phyloP scores from a whole-genome alignment of 2,329 filamentous ascomycete species.

The Paracamarosporium sp. region DNA sequence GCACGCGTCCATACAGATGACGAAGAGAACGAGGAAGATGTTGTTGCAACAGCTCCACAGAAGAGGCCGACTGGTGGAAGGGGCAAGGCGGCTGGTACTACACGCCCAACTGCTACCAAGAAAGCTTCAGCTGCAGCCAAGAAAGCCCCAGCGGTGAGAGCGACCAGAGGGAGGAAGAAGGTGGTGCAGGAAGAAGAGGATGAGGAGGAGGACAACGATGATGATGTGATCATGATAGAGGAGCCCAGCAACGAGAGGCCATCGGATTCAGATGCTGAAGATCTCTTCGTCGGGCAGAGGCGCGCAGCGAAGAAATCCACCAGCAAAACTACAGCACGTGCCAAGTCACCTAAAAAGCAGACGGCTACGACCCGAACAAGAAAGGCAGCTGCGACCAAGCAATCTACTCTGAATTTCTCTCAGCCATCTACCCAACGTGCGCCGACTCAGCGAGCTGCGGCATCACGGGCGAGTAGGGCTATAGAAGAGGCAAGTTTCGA shows the following conservation, averaged over 20 bases:
- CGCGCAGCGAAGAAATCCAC: conserved; percentile 26
- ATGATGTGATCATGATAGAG: conserved; percentile 52
- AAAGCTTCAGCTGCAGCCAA: conserved; percentile 43
- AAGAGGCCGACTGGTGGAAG: conserved; percentile 55
- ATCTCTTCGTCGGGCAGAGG: conserved; percentile 48
- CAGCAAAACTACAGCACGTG: conserved; percentile 23
- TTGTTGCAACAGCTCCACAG: conserved; percentile 37
- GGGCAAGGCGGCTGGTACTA: conserved; percentile 49
- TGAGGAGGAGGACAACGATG: conserved; percentile 45
- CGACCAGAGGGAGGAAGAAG: conserved; percentile 49
- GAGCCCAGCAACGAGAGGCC: conserved; percentile 49
- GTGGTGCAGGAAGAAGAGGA: conserved; percentile 52
- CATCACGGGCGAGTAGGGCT: conserved; percentile 35
- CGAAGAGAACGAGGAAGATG: conserved; percentile 53
- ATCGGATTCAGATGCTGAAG: conserved; percentile 51
- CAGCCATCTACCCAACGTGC: conserved; percentile 45
- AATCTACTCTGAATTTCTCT: conserved; percentile 52
- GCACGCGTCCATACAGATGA: conserved; percentile 64
- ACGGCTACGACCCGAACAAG: conserved; percentile 24
- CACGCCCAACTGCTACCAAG: conserved; percentile 37
- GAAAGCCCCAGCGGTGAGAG: conserved; percentile 43
- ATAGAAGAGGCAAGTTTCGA: conserved; percentile 50
- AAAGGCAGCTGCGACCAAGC: conserved; percentile 35
- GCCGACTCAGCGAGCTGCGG: conserved; percentile 32
- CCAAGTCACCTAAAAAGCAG: conserved; percentile 39